These are phyloP conservation scores for Misopates orontium DNA, from an alignment of 257 asterid genomes.

Conservation along the genomic window DNA sequence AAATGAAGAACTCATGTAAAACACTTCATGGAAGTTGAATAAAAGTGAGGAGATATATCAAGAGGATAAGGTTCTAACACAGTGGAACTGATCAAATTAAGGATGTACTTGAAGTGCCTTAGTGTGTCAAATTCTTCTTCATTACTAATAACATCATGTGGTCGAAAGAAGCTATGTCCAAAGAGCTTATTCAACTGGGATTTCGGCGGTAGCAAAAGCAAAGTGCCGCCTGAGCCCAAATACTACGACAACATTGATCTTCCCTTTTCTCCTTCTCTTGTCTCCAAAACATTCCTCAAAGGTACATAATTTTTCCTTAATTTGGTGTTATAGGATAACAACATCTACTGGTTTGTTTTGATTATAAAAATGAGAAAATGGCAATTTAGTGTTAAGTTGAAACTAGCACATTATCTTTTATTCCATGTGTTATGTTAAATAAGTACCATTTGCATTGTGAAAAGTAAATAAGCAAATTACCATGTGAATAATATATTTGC, in stretches of 20 bases:
- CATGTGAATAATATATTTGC: too few species aligned
- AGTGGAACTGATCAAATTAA: neutral
- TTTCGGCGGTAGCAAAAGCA: conserved; percentile 51
- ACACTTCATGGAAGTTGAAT: neutral
- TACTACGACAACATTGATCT: conserved; percentile 58
- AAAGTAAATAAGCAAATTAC: too few species aligned
- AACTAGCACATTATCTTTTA: too few species aligned
- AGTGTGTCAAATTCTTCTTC: conserved; percentile 39
- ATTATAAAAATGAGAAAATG: too few species aligned
- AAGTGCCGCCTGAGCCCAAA: conserved; percentile 41
- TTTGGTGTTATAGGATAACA: too few species aligned
- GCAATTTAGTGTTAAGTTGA: too few species aligned
- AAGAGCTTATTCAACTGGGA: conserved; percentile 66
- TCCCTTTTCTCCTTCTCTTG: conserved; percentile 66
- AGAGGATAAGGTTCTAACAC: neutral
- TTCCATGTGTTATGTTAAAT: too few species aligned
- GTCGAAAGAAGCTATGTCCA: conserved; percentile 35
- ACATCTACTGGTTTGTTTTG: too few species aligned
- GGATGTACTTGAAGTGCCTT: conserved; percentile 31
- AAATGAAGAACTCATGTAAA: neutral
- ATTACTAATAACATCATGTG: conserved; percentile 24
- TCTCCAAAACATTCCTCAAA: conserved; percentile 63
- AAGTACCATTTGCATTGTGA: too few species aligned
- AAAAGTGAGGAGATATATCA: neutral
- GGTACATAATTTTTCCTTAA: conserved; percentile 42